Conservation (phyloP, 140 eudicot genomes). For the Senecio squalidus region DNA sequence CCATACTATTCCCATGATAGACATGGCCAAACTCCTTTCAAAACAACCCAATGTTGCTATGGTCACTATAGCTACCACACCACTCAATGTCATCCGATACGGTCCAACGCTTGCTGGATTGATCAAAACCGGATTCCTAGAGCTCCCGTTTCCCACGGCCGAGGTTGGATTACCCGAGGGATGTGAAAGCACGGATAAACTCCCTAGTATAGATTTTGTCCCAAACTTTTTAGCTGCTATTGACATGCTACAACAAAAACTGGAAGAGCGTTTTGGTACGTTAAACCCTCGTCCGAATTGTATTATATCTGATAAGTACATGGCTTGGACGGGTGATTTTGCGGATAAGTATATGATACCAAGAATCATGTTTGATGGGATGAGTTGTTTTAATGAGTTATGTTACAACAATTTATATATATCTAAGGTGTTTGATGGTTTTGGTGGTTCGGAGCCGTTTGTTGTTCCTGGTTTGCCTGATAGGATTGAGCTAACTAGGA, state of each 20-base stretch:
- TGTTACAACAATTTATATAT: conserved; percentile 22
- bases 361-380: conserved; percentile 35
- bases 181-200: conserved; percentile 60
- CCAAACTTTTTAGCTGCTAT: conserved; percentile 28
- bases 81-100: conserved; percentile 46
- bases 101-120: conserved; percentile 26
- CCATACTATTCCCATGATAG: conserved; percentile 74
- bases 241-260: conserved; percentile 30
- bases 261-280: conserved; percentile 20
- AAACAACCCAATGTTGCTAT: conserved; percentile 34
- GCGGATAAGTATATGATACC: conserved; percentile 25
- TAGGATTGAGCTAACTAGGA: conserved; percentile 28
- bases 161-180: conserved; percentile 55
- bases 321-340: conserved; percentile 35
- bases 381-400: conserved; percentile 43
- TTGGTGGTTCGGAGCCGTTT: conserved; percentile 21
- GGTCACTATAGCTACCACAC: conserved; percentile 63
- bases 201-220: conserved; percentile 26
- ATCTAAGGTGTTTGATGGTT: conserved; percentile 19
- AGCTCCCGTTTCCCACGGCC: conserved; percentile 48
- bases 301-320: conserved; percentile 34
- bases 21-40: conserved; percentile 66
- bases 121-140: conserved; percentile 30
- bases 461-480: conserved; percentile 40
- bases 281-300: conserved; percentile 32